phyloP scores from a whole-genome alignment of 805 yeast genomes.

The Saccharomycopsis synnaedendra region DNA sequence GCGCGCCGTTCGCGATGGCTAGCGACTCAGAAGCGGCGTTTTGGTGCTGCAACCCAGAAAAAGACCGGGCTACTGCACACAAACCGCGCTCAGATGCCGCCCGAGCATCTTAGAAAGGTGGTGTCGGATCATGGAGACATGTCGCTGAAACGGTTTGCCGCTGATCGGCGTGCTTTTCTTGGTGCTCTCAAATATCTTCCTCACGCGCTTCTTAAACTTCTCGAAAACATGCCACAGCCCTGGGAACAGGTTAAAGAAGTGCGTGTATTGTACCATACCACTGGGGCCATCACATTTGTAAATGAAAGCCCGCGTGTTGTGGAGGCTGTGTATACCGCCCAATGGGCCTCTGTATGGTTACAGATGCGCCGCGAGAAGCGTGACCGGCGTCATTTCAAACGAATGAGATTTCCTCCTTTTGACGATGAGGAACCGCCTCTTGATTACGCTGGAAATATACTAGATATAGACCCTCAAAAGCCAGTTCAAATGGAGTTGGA shows the following conservation, averaged over 20 bases:
- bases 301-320: constrained; percentile 86
- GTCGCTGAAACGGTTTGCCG: constrained; percentile 64
- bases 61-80: constrained; percentile 42
- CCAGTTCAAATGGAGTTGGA: constrained; percentile 59
- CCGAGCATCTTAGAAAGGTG: constrained; percentile 82
- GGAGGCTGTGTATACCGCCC: constrained; percentile 84
- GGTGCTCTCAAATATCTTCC: constrained; percentile 95
- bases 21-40: constrained; percentile 48
- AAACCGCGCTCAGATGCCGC: constrained; percentile 76
- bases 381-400: constrained; percentile 77
- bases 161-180: constrained; percentile 76
- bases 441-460: constrained; percentile 69
- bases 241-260: constrained; percentile 90
- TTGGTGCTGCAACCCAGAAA: constrained; percentile 24
- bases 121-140: constrained; percentile 78
- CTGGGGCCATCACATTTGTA: constrained; percentile 94
- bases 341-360: constrained; percentile 91
- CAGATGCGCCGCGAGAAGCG: constrained; percentile 91
- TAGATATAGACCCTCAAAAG: constrained; percentile 62
- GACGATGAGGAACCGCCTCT: constrained; percentile 97
- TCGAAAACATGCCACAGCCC: constrained; percentile 97
- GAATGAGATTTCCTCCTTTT: constrained; percentile 91
- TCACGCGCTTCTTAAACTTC: constrained; percentile 77
- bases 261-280: constrained; percentile 73
- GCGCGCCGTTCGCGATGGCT: constrained; percentile 48